Evolutionary conservation across 2,329 filamentous ascomycete genomes (phyloP).

Genomic region (Cladosporium phlei): DNA sequence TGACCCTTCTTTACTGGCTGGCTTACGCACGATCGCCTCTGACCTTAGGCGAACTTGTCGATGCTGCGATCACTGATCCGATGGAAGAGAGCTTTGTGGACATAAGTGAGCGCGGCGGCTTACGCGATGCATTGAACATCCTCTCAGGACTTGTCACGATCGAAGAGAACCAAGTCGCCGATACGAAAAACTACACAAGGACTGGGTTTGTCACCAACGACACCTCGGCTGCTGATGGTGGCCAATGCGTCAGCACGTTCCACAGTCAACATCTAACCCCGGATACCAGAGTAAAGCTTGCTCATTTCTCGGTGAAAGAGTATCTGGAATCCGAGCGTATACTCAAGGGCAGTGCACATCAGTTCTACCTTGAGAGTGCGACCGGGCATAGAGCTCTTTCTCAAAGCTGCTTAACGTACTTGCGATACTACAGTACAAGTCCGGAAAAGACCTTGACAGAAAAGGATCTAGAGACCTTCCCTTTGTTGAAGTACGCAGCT

Average conservation of each 20-base stretch:
- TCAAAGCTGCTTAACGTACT: constrained; percentile 18
- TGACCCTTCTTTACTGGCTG: constrained; percentile 20
- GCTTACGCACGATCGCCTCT: constrained; percentile 19
- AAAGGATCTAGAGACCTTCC: constrained; percentile 15
- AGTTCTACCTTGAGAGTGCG: constrained; percentile 15
- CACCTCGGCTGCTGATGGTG: background rate
- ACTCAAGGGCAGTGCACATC: constrained; percentile 2
- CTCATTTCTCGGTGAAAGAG: constrained; percentile 25
- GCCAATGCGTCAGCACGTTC: background rate
- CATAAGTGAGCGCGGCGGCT: constrained; percentile 12
- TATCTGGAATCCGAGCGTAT: constrained; percentile 23
- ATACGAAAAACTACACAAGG: background rate
- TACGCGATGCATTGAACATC: constrained; percentile 16
- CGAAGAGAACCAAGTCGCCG: background rate
- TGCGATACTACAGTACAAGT: constrained; percentile 15
- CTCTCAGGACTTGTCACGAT: constrained; percentile 16
- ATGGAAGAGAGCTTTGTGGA: constrained; percentile 15
- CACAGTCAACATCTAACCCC: background rate
- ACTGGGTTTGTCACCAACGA: background rate
- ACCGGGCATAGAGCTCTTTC: constrained; percentile 16
- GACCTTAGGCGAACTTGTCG: constrained; percentile 19
- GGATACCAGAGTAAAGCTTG: constrained; percentile 17
- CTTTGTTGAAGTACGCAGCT: constrained; percentile 18
- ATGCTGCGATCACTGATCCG: constrained; percentile 19
- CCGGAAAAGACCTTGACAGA: constrained; percentile 11